A percentile compares a stretch with the other conserved stretches of the same genome.
Evolutionary conservation across 2,329 filamentous ascomycete species (phyloP).

Genomic region (Sporothrix phasma): DNA sequence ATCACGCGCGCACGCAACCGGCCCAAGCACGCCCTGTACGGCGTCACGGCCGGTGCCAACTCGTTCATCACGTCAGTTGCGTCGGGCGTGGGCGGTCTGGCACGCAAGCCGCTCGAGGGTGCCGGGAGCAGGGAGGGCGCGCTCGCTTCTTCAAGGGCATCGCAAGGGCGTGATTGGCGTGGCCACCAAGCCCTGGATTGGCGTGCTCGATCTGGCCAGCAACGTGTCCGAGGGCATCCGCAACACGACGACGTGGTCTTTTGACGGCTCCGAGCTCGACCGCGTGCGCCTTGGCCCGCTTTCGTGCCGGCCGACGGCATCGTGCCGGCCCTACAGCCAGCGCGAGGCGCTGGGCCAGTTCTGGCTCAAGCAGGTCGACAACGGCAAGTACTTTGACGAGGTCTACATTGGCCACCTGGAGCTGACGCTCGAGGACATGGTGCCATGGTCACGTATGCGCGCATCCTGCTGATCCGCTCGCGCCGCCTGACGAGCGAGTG

Average conservation of each 20-base stretch:
- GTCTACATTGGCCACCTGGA: constrained; percentile 95
- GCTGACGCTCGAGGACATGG: constrained; percentile 76
- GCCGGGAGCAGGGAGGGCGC: constrained; percentile 94
- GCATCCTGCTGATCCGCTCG: constrained; percentile 83
- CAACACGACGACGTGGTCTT: constrained; percentile 97
- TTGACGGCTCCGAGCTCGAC: constrained; percentile 88
- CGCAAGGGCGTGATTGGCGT: constrained; percentile 84
- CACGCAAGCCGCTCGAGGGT: constrained; percentile 86
- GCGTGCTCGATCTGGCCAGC: constrained; percentile 91
- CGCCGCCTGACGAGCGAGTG: constrained; percentile 82
- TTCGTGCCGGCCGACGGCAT: constrained; percentile 88
- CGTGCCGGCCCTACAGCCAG: constrained; percentile 85
- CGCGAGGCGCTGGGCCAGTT: constrained; percentile 93
- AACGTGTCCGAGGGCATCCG: constrained; percentile 96
- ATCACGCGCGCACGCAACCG: constrained; percentile 89
- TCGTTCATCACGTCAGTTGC: constrained; percentile 88
- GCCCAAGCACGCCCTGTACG: constrained; percentile 94
- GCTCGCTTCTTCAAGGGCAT: constrained; percentile 92
- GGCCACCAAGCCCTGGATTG: constrained; percentile 95
- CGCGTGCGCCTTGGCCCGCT: constrained; percentile 87
- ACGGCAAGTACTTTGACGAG: constrained; percentile 96
- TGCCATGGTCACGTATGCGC: constrained; percentile 78
- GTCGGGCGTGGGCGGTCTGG: constrained; percentile 86
- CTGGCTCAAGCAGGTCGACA: constrained; percentile 97
- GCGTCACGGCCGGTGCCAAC: constrained; percentile 90